A percentile compares a stretch with the other conserved stretches of the same genome.
These are phyloP conservation scores for Calendula officinalis DNA, from an alignment of 129 eudicot genomes.

Conservation along the genomic window DNA sequence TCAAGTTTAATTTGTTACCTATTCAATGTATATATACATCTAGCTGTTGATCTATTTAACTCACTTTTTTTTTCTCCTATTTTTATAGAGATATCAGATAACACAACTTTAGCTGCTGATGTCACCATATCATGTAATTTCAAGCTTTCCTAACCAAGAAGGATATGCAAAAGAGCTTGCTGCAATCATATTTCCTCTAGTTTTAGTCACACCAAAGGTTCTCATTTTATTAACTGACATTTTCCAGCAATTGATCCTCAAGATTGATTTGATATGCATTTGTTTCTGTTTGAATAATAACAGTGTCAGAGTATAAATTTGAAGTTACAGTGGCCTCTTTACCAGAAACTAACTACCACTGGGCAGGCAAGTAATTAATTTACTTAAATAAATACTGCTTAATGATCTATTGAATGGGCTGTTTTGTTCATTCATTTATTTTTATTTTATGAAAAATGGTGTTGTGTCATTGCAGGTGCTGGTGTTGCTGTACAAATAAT, in stretches of 20 bases:
- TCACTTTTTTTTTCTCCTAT: neutral
- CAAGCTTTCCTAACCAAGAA: conserved; percentile 42
- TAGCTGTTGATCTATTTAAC: conserved; percentile 16
- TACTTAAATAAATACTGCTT: neutral
- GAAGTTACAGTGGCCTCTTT: conserved; percentile 71
- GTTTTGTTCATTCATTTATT: conserved; percentile 2
- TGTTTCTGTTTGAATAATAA: conserved; percentile 11
- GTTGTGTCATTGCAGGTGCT: conserved; percentile 45
- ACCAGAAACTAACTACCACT: conserved; percentile 39
- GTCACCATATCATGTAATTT: conserved; percentile 39
- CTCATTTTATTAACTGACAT: neutral
- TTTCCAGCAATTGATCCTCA: neutral
- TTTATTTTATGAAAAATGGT: too few species aligned
- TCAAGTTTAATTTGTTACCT: conserved; percentile 31
- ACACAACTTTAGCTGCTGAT: conserved; percentile 43
- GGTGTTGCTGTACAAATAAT: conserved; percentile 51
- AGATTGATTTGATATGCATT: conserved; percentile 13
- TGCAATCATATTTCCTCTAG: conserved; percentile 53
- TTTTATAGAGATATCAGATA: conserved; percentile 50
- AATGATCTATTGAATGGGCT: neutral
- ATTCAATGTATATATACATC: neutral
- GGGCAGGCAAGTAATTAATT: conserved; percentile 49
- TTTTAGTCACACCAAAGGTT: conserved; percentile 75
- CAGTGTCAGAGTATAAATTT: conserved; percentile 62
- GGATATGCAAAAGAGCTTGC: conserved; percentile 48